Conservation (phyloP, 2,329 filamentous ascomycete genomes). For the Biscogniauxia mediterranea region DNA sequence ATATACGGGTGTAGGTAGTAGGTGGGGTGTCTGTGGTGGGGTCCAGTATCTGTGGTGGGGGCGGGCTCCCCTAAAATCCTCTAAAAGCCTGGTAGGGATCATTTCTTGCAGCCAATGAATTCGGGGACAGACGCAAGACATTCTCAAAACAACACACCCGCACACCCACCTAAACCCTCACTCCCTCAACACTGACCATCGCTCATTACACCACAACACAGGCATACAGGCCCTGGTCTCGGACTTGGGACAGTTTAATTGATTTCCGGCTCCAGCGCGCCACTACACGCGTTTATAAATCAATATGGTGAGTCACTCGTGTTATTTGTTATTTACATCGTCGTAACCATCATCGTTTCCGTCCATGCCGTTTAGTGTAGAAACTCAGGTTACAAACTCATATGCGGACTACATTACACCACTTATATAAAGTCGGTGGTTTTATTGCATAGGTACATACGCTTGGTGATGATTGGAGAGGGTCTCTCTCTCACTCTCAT, state of each 20-base stretch:
- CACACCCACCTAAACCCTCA: neutral
- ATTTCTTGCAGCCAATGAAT: constrained; percentile 2
- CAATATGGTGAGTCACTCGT: constrained; percentile 20
- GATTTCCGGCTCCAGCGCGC: constrained; percentile 15
- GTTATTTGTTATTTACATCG: constrained; percentile 1
- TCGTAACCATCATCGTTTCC: neutral
- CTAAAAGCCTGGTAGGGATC: neutral
- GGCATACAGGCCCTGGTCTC: neutral
- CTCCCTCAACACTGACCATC: constrained; percentile 13
- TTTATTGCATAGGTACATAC: neutral
- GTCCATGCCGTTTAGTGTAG: neutral
- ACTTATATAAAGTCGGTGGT: neutral
- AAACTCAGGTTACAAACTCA: too few species aligned
- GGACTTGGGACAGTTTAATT: constrained; percentile 15
- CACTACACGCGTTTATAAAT: constrained; percentile 14
- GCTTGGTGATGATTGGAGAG: neutral
- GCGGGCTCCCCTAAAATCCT: neutral
- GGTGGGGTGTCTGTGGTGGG: neutral
- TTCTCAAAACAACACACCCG: constrained; percentile 5
- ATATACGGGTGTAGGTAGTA: too few species aligned
- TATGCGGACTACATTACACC: neutral
- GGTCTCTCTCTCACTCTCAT: neutral
- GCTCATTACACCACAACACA: neutral
- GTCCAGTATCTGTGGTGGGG: neutral
- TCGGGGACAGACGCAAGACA: constrained; percentile 6